Evolutionary conservation across 768 basidiomycete genomes (phyloP), one percentile per base, ranked within the genome.

Genomic region (Tulasnella sp.): DNA sequence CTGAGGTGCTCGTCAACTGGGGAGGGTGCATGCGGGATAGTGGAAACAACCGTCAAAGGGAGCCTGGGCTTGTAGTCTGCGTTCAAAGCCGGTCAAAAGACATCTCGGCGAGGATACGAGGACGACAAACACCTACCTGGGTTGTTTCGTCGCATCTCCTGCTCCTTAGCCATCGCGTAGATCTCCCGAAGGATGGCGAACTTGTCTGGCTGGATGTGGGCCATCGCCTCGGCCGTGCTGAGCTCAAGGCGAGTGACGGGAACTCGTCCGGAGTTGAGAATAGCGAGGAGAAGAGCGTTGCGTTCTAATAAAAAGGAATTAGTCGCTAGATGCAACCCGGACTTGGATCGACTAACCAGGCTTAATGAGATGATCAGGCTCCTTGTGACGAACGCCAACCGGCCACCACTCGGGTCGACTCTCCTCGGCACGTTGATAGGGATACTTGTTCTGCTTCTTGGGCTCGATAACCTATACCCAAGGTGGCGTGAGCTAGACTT

Each of bases 341-440:
- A 5, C 22, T n/a, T n/a, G 22, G 17, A 40, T 12, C 35, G n/a
- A 77, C 80, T 76, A 59, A 81, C 81, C 80, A 36, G 75, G 72
- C 73, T 82, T 81, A 64, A 74, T 74, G 12, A 82, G 74, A 63
- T 82, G 81, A 69, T 82, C 82, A 1, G 82, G 82, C 73, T 81
- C 81, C 52, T 78, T 76, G 72, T 82, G 82, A 35, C 79, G 77
- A 9, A 82, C 75, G 37, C 75, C 77, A 47, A 75, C 72, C 3
- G 82, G 82, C 82, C 82, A 82, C 82, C 82, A 82, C 6, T 71
- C 72, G 0, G 82, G 82, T 71, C 77, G 79, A n/a, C 74, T 65
- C 32, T 76, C 78, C 39, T 82, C 81, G 16, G 81, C 82, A 52
- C 77, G 76, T 72, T 80, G 80, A 76, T 82, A 82, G 34, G 79